Percentiles rank a stretch among this genome's conserved stretches.
Evolutionary conservation across 1,139 yeast species (phyloP).

Genomic region (Geotrichum aggregatum): DNA sequence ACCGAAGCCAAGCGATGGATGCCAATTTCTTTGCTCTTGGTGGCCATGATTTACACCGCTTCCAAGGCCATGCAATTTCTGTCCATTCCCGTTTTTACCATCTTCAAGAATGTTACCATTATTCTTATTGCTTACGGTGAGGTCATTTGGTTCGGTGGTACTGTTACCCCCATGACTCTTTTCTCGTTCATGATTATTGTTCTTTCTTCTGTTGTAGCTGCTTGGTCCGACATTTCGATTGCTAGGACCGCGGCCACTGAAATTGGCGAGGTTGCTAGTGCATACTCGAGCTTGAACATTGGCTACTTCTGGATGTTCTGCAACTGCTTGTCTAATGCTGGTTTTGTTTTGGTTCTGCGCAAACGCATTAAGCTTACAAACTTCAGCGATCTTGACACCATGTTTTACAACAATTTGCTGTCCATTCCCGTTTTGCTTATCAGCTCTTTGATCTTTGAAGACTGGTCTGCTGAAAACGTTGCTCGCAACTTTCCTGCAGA

Average conservation of each 20-base stretch:
- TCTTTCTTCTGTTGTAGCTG: slow-evolving; percentile 86
- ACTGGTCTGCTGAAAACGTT: slow-evolving; percentile 83
- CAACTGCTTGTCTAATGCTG: slow-evolving; percentile 91
- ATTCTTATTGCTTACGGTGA: slow-evolving; percentile 97
- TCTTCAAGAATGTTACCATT: slow-evolving; percentile 94
- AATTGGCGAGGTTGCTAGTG: slow-evolving; percentile 34
- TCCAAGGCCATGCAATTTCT: slow-evolving; percentile 90
- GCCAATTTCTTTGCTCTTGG: slow-evolving; percentile 86
- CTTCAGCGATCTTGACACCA: slow-evolving; percentile 96
- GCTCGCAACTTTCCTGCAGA: slow-evolving; percentile 72
- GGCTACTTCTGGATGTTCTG: slow-evolving; percentile 97
- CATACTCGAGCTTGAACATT: slow-evolving; percentile 46
- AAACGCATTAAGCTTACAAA: slow-evolving; percentile 95
- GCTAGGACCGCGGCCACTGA: slow-evolving; percentile 34
- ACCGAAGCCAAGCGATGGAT: slow-evolving; percentile 89
- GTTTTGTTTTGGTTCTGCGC: slow-evolving; percentile 91
- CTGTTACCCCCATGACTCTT: slow-evolving; percentile 83
- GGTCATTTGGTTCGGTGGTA: slow-evolving; percentile 94
- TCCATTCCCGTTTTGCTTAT: slow-evolving; percentile 82
- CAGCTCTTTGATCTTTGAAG: slow-evolving; percentile 75
- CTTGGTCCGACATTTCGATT: slow-evolving; percentile 71
- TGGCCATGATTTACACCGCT: slow-evolving; percentile 91
- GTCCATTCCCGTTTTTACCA: slow-evolving; percentile 92
- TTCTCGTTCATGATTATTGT: slow-evolving; percentile 89
- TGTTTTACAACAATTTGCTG: slow-evolving; percentile 92